Evolutionary conservation across 2,329 filamentous ascomycete species (phyloP), one percentile per base, ranked within the genome.

Genomic region (Colletotrichum tropicale): DNA sequence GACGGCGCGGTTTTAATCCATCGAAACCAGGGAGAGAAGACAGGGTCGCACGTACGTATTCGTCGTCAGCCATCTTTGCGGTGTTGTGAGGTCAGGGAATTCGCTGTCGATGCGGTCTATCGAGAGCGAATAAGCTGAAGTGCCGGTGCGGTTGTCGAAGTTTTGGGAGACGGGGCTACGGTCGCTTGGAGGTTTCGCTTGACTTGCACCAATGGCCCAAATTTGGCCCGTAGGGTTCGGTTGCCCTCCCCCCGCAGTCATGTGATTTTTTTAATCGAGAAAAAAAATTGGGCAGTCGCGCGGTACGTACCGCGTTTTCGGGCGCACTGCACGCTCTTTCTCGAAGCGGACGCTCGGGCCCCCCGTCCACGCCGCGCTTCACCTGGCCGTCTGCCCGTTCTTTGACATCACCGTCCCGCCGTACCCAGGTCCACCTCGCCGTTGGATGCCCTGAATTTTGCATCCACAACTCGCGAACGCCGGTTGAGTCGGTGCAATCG

Each of bases 41-140:
- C 74, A 78, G 74, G 75, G 68, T 78, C 73, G 76, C 80, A 94
- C 94, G 88, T 91, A 96, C 94, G 91, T 97, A 97, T 90, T 96
- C 94, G 84, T 88, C 86, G 91, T 96, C 95, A 93, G 95, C 95
- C 95, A 96, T 96, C 90, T 84, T 90, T 86, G 86, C 87, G 88
- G 85, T 88, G 82, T 71, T 83, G 84, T 80, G 81, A 82, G 83
- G 82, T 80, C 81, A 78, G 82, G 81, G 82, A 81, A 84, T 85
- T 87, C 84, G 85, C 86, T 85, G 82, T 86, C 85, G 84, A 85
- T 83, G 82, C 80, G 79, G 78, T 81, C 80, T 81, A 78, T 86
- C 85, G 86, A 85, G 83, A 81, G 82, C 85, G 85, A 86, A 85
- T 83, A 81, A 84, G 80, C 77, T 78, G 77, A 77, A 77, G 68